A percentile compares a stretch with the other conserved stretches of the same genome.
Evolutionary conservation across 257 asterid species (phyloP).

Genomic region (Mentha longifolia): DNA sequence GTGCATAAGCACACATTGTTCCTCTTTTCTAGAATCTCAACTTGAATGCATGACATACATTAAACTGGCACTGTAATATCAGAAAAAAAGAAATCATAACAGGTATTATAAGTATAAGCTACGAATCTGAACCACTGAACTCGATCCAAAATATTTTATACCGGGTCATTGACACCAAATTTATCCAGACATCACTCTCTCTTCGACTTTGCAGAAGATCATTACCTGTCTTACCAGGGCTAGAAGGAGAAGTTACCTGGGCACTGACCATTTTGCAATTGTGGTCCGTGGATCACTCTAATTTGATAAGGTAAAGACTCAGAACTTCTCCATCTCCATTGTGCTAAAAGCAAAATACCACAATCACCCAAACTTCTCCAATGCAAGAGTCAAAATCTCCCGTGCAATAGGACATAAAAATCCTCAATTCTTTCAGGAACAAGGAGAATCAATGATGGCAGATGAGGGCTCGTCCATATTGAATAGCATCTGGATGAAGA

Average conservation of each 20-base stretch:
- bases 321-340: not conserved
- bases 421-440: not conserved
- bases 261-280: conserved; percentile 15
- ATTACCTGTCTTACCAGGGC: conserved; percentile 15
- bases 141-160: not conserved
- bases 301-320: conserved; percentile 5
- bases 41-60: not conserved
- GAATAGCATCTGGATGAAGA: conserved; percentile 24
- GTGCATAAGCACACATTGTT: not conserved
- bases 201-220: conserved; percentile 27
- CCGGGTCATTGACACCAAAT: conserved; percentile 31
- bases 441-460: not conserved
- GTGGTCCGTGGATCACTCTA: not conserved
- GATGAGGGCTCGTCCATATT: conserved; percentile 17
- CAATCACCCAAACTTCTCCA: conserved; percentile 5
- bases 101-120: conserved; percentile 10
- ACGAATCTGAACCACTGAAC: conserved; percentile 12
- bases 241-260: conserved; percentile 19
- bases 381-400: not conserved
- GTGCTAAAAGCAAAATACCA: not conserved
- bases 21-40: not conserved
- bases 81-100: conserved; percentile 5
- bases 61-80: not conserved
- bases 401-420: not conserved
- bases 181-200: conserved; percentile 28